These are phyloP conservation scores for Solanum chiquidenum DNA, from an alignment of 257 asterid genomes.

Conservation along the genomic window DNA sequence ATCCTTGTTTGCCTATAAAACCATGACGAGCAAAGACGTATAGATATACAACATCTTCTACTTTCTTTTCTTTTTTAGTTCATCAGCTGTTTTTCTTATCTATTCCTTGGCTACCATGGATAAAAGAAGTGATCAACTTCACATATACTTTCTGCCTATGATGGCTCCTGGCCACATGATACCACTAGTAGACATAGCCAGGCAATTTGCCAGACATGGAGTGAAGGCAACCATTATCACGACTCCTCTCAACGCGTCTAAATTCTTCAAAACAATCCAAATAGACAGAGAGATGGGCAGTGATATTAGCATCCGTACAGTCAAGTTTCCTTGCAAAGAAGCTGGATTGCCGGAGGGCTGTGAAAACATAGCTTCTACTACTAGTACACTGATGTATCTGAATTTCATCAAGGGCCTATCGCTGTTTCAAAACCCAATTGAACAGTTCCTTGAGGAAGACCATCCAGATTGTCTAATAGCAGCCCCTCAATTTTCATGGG, in stretches of 20 bases:
- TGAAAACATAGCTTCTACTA: conserved; percentile 20
- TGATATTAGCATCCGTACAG: conserved; percentile 6
- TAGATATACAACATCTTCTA: not conserved
- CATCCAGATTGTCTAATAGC: conserved; percentile 19
- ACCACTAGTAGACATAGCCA: conserved; percentile 29
- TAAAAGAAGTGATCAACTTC: conserved; percentile 8
- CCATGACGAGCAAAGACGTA: not conserved
- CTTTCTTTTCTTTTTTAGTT: not conserved
- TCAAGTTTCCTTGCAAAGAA: conserved; percentile 16
- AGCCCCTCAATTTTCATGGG: conserved; percentile 21
- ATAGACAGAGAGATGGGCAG: conserved; percentile 8
- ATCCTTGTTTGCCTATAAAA: not conserved
- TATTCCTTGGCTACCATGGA: not conserved
- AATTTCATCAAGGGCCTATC: not conserved
- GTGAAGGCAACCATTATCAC: conserved; percentile 25
- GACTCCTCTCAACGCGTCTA: conserved; percentile 12
- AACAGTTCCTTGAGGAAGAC: conserved; percentile 6
- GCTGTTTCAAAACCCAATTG: conserved; percentile 12
- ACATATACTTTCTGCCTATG: conserved; percentile 18
- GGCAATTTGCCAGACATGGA: conserved; percentile 12
- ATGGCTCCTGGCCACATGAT: conserved; percentile 41
- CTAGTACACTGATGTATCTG: conserved; percentile 9
- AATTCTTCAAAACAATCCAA: conserved; percentile 11
- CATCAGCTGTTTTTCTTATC: not conserved
- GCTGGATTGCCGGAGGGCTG: conserved; percentile 29